Evolutionary conservation across 768 basidiomycete species (phyloP).

Genomic region (Tulasnella calospora): DNA sequence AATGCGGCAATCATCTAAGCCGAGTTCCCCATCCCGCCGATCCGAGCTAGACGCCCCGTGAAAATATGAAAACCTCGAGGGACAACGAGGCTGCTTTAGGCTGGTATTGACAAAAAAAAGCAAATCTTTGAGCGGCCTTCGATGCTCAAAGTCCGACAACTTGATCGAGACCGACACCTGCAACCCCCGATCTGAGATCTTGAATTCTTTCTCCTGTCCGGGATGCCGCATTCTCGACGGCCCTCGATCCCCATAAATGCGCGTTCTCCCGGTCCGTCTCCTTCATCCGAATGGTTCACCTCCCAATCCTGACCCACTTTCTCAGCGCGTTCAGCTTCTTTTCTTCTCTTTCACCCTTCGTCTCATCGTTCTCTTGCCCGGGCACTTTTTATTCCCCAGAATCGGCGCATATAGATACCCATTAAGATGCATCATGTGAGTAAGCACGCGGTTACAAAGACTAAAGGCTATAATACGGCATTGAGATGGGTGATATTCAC

Average conservation of each 20-base stretch:
- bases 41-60: conserved; percentile 5
- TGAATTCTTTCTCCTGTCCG: not conserved
- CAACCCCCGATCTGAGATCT: not conserved
- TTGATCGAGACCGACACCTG: not conserved
- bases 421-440: not conserved
- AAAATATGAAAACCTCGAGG: not conserved
- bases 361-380: not conserved
- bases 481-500: not conserved
- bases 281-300: not conserved
- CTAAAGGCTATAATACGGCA: not conserved
- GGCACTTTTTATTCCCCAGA: not conserved
- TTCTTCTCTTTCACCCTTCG: not conserved
- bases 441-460: not conserved
- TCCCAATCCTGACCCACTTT: not conserved
- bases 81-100: not conserved
- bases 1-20: not conserved
- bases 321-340: not conserved
- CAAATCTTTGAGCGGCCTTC: not conserved
- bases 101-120: not conserved
- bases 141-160: not conserved
- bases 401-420: not conserved
- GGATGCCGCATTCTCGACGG: conserved; percentile 1
- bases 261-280: not conserved
- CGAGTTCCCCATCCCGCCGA: not conserved
- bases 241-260: conserved; percentile 11